Percentiles rank a stretch among this genome's conserved stretches.
phyloP scores from a whole-genome alignment of 331 rosid species.

The Phaseolus coccineus region DNA sequence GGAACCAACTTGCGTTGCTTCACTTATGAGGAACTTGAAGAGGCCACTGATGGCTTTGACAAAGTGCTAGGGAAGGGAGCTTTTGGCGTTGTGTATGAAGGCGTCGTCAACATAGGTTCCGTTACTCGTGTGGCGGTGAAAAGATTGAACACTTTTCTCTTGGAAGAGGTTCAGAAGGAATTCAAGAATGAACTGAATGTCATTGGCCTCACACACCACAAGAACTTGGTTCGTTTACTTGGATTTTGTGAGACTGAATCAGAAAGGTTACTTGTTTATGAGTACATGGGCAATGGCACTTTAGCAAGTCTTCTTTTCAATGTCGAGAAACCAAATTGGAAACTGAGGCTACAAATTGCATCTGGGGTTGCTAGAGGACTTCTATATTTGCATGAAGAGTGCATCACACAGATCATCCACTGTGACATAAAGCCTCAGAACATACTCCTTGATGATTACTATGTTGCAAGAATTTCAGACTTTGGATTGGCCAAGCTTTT shows the following conservation, averaged over 20 bases:
- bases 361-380: slow-evolving; percentile 56
- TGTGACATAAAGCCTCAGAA: slow-evolving; percentile 68
- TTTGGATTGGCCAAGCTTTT: slow-evolving; percentile 60
- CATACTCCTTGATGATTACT: slow-evolving; percentile 59
- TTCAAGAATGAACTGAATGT: slow-evolving; percentile 55
- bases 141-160: slow-evolving; percentile 44
- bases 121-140: slow-evolving; percentile 52
- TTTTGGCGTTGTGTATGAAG: slow-evolving; percentile 64
- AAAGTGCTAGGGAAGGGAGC: slow-evolving; percentile 61
- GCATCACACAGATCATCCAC: slow-evolving; percentile 50
- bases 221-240: slow-evolving; percentile 57
- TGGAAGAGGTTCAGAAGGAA: slow-evolving; percentile 51
- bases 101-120: slow-evolving; percentile 36
- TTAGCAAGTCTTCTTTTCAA: slow-evolving; percentile 55
- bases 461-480: slow-evolving; percentile 47
- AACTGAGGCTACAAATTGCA: slow-evolving; percentile 52
- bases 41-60: slow-evolving; percentile 64
- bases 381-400: slow-evolving; percentile 60
- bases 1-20: slow-evolving; percentile 54
- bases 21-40: slow-evolving; percentile 58
- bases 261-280: slow-evolving; percentile 56
- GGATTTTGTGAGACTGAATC: slow-evolving; percentile 58
- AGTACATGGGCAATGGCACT: slow-evolving; percentile 62
- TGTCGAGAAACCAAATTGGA: slow-evolving; percentile 58
- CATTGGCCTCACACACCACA: slow-evolving; percentile 66